A percentile compares a stretch with the other conserved stretches of the same genome.
These are phyloP conservation scores for Didymella arachidicola DNA, from an alignment of 2,329 filamentous ascomycete genomes.

Conservation along the genomic window DNA sequence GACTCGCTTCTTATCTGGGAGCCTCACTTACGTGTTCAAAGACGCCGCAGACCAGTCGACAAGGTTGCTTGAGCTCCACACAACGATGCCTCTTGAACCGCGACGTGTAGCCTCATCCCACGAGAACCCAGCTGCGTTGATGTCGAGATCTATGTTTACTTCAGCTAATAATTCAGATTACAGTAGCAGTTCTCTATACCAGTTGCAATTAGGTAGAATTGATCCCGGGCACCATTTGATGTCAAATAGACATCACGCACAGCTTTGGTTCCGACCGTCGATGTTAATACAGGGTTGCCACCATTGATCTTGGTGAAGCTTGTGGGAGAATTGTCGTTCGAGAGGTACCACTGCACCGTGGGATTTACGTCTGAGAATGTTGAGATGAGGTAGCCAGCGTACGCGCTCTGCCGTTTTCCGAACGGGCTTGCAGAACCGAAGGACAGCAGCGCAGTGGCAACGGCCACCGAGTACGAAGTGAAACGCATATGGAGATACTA, in stretches of 20 bases:
- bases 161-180: not conserved
- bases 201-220: slow-evolving; percentile 21
- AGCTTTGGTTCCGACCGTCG: slow-evolving; percentile 23
- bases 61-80: slow-evolving; percentile 22
- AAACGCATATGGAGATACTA: slow-evolving; percentile 5
- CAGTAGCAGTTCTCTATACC: not conserved
- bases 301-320: slow-evolving; percentile 21
- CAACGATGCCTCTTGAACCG: slow-evolving; percentile 19
- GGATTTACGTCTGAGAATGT: slow-evolving; percentile 20
- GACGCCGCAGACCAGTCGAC: slow-evolving; percentile 20
- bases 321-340: slow-evolving; percentile 17
- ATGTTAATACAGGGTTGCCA: slow-evolving; percentile 19
- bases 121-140: slow-evolving; percentile 13
- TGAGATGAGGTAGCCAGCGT: slow-evolving; percentile 21
- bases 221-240: slow-evolving; percentile 12
- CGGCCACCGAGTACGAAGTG: not conserved
- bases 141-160: slow-evolving; percentile 3
- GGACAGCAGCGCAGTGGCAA: slow-evolving; percentile 1
- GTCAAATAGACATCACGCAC: slow-evolving; percentile 23
- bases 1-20: not conserved
- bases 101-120: slow-evolving; percentile 22
- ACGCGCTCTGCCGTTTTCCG: slow-evolving; percentile 1
- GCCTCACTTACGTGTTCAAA: slow-evolving; percentile 12
- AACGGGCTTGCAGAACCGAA: not conserved
- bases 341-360: slow-evolving; percentile 18